phyloP scores from a whole-genome alignment of 2,329 filamentous ascomycete genomes.

The Botrytis cinerea region DNA sequence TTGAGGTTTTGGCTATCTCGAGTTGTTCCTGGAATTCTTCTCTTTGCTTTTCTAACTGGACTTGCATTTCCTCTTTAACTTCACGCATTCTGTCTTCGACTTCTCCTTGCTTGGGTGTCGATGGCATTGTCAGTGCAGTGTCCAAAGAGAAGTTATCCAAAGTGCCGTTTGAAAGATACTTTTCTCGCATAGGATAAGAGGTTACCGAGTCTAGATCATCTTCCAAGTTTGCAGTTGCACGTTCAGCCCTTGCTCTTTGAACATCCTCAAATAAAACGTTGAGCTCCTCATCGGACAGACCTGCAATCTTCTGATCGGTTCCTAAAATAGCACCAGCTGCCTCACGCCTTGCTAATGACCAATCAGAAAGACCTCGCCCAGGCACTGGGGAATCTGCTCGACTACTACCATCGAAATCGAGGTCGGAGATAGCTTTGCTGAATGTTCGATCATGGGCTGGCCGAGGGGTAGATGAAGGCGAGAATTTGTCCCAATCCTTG shows the following conservation, averaged over 20 bases:
- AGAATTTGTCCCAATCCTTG: conserved; percentile 56
- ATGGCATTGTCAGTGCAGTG: conserved; percentile 90
- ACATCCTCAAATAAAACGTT: conserved; percentile 94
- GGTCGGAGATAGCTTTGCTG: conserved; percentile 77
- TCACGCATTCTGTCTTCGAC: conserved; percentile 74
- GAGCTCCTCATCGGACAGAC: conserved; percentile 89
- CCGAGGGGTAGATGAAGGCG: conserved; percentile 62
- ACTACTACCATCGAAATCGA: conserved; percentile 65
- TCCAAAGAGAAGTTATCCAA: conserved; percentile 96
- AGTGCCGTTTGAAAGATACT: conserved; percentile 92
- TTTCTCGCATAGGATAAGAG: conserved; percentile 86
- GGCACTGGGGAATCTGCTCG: conserved; percentile 79
- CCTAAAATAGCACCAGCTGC: conserved; percentile 90
- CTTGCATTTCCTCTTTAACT: conserved; percentile 80
- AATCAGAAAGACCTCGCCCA: conserved; percentile 75
- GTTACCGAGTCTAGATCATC: conserved; percentile 88
- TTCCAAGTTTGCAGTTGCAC: conserved; percentile 75
- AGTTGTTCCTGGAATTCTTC: conserved; percentile 79
- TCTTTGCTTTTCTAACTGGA: conserved; percentile 78
- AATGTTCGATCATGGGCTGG: conserved; percentile 75
- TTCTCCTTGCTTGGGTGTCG: conserved; percentile 79
- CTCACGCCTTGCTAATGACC: conserved; percentile 90
- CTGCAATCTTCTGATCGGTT: conserved; percentile 86
- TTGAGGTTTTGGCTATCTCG: conserved; percentile 70
- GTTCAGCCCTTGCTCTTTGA: conserved; percentile 78